Evolutionary conservation across 108 stramenopile genomes (phyloP).

Genomic region (Cyclotella kingstonii): DNA sequence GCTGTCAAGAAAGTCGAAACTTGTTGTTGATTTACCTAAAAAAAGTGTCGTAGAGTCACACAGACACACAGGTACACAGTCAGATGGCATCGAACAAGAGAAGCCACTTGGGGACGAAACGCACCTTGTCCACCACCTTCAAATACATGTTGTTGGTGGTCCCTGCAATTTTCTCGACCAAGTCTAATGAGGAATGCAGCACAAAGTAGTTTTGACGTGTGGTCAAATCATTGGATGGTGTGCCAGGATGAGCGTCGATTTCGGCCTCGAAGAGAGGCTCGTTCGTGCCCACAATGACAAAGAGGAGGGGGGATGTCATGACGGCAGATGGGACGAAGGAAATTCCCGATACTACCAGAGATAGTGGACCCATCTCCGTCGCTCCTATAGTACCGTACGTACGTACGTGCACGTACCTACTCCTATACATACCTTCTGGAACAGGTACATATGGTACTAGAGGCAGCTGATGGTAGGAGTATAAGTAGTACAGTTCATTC

Average conservation of each 20-base stretch:
- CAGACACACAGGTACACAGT: neutral
- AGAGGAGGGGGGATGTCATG: slow-evolving; percentile 59
- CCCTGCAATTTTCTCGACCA: slow-evolving; percentile 89
- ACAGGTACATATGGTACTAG: too few species aligned
- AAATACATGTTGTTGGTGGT: slow-evolving; percentile 89
- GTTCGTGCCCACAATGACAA: slow-evolving; percentile 84
- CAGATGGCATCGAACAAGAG: neutral
- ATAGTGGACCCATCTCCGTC: too few species aligned
- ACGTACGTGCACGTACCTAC: too few species aligned
- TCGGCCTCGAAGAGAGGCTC: slow-evolving; percentile 89
- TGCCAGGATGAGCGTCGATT: slow-evolving; percentile 53
- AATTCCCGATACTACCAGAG: too few species aligned
- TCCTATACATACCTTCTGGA: too few species aligned
- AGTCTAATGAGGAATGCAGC: slow-evolving; percentile 88
- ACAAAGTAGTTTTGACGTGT: slow-evolving; percentile 94
- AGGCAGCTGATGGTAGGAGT: too few species aligned
- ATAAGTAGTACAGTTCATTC: too few species aligned
- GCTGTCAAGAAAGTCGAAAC: slow-evolving; percentile 92
- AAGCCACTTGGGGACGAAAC: neutral
- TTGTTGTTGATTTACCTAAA: slow-evolving; percentile 94
- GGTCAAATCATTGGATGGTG: slow-evolving; percentile 51
- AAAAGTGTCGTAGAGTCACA: neutral
- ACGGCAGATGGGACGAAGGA: too few species aligned
- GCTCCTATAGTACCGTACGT: too few species aligned
- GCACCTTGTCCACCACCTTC: slow-evolving; percentile 86